Evolutionary conservation across 257 asterid genomes (phyloP).

Genomic region (Jasminum sambac): DNA sequence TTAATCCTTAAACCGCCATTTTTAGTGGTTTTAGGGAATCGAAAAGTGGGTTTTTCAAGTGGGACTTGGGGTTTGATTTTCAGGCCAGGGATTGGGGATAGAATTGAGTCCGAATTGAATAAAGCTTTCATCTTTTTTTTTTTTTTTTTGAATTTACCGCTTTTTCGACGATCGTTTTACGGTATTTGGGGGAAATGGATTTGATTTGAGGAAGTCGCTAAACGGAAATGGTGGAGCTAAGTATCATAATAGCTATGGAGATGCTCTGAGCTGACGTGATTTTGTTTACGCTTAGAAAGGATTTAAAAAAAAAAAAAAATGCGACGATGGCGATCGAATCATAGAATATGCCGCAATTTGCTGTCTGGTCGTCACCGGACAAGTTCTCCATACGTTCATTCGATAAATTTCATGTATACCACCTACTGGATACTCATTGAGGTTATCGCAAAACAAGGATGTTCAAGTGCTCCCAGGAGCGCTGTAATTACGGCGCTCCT

Average conservation of each 20-base stretch:
- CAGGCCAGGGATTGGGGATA: conserved; percentile 33
- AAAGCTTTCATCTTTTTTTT: conserved; percentile 40
- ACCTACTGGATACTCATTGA: no score
- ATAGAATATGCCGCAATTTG: neutral
- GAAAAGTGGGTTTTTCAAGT: conserved; percentile 26
- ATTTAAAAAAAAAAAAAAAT: no score
- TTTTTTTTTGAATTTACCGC: no score
- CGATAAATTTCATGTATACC: no score
- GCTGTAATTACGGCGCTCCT: no score
- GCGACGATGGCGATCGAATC: neutral
- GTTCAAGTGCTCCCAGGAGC: no score
- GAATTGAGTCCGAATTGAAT: conserved; percentile 29
- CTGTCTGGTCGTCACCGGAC: neutral
- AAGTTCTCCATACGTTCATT: neutral
- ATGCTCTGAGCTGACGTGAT: conserved; percentile 7
- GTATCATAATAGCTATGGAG: no score
- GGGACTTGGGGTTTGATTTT: conserved; percentile 29
- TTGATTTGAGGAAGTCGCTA: conserved; percentile 28
- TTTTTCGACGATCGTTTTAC: no score
- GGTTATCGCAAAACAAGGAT: no score
- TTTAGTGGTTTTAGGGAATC: conserved; percentile 21
- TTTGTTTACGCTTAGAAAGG: neutral
- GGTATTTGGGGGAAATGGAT: conserved; percentile 18
- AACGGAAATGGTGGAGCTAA: conserved; percentile 19
- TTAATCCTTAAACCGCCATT: conserved; percentile 31